A percentile compares a stretch with the other conserved stretches of the same genome.
Evolutionary conservation across 805 yeast genomes (phyloP).

Genomic region (Teunomyces funiuensis): DNA sequence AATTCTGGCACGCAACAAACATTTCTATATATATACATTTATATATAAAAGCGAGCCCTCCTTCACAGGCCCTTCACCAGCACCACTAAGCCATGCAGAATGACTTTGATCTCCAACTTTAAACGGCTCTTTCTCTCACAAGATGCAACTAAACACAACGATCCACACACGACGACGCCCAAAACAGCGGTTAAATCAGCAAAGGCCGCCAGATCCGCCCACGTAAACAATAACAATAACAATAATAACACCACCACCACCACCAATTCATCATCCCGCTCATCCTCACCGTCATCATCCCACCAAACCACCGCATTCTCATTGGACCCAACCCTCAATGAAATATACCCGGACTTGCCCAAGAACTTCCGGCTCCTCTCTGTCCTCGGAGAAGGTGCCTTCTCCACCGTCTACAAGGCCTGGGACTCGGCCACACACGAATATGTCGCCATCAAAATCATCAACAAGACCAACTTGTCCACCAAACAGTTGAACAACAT

Average conservation of each 20-base stretch:
- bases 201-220: no score
- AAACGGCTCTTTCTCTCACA: constrained; percentile 12
- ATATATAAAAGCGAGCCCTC: neutral
- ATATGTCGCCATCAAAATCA: constrained; percentile 72
- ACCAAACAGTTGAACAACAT: constrained; percentile 55
- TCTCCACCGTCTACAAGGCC: constrained; percentile 81
- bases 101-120: constrained; percentile 11
- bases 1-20: neutral
- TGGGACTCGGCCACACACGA: constrained; percentile 43
- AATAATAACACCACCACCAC: neutral
- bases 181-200: no score
- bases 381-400: constrained; percentile 81
- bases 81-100: neutral
- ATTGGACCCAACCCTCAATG: constrained; percentile 10
- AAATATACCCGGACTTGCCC: constrained; percentile 25
- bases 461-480: constrained; percentile 58
- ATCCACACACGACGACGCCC: no score
- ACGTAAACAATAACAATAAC: no score
- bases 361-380: constrained; percentile 29
- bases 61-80: neutral
- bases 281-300: no score
- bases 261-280: no score
- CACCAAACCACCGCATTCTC: no score
- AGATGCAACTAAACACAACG: neutral
- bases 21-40: no score